phyloP scores from a whole-genome alignment of 805 yeast species.

The Wickerhamomyces mucosus region DNA sequence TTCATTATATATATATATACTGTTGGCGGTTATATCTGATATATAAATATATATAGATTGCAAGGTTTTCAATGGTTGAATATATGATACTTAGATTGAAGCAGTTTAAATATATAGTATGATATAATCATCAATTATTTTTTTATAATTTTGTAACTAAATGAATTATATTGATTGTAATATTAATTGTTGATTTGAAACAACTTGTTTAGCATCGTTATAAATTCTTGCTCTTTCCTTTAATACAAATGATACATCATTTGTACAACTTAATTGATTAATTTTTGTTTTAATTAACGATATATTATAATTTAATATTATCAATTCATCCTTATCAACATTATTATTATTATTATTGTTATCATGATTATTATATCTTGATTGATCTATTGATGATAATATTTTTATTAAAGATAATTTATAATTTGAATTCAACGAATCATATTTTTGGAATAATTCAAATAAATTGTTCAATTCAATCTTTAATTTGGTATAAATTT shows the following conservation, averaged over 20 bases:
- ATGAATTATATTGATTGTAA: no score
- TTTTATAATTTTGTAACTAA: no score
- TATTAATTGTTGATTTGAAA: constrained; percentile 8
- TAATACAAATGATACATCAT: constrained; percentile 19
- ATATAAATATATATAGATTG: no score
- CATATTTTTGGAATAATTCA: constrained; percentile 5
- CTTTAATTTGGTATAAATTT: constrained; percentile 8
- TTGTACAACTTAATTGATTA: constrained; percentile 6
- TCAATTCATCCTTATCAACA: constrained; percentile 1
- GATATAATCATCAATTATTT: no score
- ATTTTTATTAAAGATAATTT: background rate
- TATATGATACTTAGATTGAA: no score
- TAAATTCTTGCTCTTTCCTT: constrained; percentile 21
- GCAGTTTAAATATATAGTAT: no score
- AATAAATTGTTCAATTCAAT: constrained; percentile 5
- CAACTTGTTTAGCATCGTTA: constrained; percentile 18
- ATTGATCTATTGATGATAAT: background rate
- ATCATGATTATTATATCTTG: background rate
- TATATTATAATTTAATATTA: constrained; percentile 8
- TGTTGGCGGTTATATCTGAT: no score
- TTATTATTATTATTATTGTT: background rate
- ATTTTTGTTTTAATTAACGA: constrained; percentile 8
- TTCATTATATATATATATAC: no score
- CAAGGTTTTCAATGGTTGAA: no score
- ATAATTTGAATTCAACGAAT: constrained; percentile 8